These are phyloP conservation scores for Salix purpurea DNA, from an alignment of 345 rosid species.

Conservation along the genomic window DNA sequence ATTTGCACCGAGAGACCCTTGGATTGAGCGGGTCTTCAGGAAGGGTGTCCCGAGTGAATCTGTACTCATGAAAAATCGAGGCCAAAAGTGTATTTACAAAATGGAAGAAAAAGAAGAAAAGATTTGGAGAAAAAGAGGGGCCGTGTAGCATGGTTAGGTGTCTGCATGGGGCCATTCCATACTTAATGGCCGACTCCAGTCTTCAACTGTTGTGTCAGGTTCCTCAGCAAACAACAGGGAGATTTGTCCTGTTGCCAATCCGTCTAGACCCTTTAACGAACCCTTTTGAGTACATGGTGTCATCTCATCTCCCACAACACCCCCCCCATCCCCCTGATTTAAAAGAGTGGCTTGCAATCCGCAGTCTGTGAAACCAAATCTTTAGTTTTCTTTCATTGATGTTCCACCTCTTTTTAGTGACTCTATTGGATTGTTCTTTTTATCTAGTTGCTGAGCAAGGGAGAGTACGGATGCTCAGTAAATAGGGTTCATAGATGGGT, in stretches of 20 bases:
- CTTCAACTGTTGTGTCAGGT: slow-evolving; percentile 10
- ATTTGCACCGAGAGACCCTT: background rate
- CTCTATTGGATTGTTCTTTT: background rate
- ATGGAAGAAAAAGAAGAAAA: background rate
- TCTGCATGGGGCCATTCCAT: slow-evolving; percentile 15
- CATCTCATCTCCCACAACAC: background rate
- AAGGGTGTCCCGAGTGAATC: slow-evolving; percentile 5
- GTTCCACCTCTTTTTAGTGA: background rate
- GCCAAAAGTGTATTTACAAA: slow-evolving; percentile 1
- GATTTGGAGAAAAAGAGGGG: slow-evolving; percentile 2
- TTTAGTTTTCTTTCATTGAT: background rate
- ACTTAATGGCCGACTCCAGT: slow-evolving; percentile 22
- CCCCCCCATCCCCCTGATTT: background rate
- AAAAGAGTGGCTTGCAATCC: slow-evolving; percentile 1
- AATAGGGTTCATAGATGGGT: background rate
- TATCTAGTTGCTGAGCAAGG: background rate
- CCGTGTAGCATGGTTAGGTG: slow-evolving; percentile 23
- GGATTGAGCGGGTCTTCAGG: slow-evolving; percentile 33
- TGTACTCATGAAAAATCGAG: background rate
- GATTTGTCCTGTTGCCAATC: slow-evolving; percentile 13
- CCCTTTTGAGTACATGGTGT: background rate
- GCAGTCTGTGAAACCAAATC: background rate
- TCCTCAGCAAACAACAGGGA: slow-evolving; percentile 20
- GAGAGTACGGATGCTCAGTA: background rate
- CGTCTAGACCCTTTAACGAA: background rate